Conservation (phyloP, 768 basidiomycete species). For the Fomitopsis pulvina region DNA sequence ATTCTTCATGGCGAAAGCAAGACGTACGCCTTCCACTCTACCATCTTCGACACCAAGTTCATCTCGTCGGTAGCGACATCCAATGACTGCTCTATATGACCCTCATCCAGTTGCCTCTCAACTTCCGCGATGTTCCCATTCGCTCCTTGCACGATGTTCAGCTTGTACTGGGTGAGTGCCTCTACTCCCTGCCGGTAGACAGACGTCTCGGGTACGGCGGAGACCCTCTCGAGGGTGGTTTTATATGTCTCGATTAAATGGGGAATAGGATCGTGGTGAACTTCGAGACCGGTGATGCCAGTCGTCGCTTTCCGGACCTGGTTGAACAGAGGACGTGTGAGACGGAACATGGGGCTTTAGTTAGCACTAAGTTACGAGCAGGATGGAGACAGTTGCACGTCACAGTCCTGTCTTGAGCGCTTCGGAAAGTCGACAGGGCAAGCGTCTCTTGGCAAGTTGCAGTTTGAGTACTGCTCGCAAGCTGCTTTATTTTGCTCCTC, state of each 20-base stretch:
- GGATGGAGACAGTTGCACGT: neutral
- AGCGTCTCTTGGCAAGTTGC: too few species aligned
- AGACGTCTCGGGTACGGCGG: conserved; percentile 69
- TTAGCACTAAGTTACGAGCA: too few species aligned
- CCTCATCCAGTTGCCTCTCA: conserved; percentile 75
- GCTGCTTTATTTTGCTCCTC: neutral
- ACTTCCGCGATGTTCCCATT: conserved; percentile 58
- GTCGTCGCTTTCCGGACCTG: conserved; percentile 70
- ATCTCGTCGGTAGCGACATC: conserved; percentile 81
- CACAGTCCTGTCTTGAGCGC: neutral
- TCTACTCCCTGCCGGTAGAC: conserved; percentile 89
- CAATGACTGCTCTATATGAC: conserved; percentile 83
- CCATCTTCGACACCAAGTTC: conserved; percentile 68
- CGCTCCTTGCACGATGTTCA: conserved; percentile 63
- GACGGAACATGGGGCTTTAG: conserved; percentile 78
- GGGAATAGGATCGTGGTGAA: conserved; percentile 82
- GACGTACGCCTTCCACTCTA: conserved; percentile 95
- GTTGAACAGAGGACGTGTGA: conserved; percentile 65
- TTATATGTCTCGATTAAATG: conserved; percentile 70
- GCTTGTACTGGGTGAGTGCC: conserved; percentile 74
- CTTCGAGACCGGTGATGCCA: conserved; percentile 76
- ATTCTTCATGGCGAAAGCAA: conserved; percentile 1
- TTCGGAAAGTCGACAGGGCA: too few species aligned
- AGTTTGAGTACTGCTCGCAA: neutral
- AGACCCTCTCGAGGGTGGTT: conserved; percentile 63